Evolutionary conservation across 352 stramenopile species (phyloP).

Genomic region (Phytopythium boreale): DNA sequence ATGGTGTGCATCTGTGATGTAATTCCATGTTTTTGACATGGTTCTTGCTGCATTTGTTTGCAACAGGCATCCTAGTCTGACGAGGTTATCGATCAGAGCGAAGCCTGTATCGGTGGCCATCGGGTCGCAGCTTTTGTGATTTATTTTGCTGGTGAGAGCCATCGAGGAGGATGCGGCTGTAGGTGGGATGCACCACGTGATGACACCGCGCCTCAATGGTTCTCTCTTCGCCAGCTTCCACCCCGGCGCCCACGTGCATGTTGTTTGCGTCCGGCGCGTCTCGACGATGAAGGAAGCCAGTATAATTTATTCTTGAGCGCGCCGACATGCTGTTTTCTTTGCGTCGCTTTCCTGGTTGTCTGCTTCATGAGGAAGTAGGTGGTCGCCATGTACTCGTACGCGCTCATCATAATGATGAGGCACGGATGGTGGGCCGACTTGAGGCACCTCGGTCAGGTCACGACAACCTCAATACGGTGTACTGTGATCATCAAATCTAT

Average conservation of each 20-base stretch:
- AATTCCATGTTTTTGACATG: background rate
- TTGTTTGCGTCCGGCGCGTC: background rate
- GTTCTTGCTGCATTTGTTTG: background rate
- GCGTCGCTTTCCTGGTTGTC: background rate
- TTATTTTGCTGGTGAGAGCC: background rate
- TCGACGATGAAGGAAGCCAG: background rate
- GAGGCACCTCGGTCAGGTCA: too few relatives aligned
- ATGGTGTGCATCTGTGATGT: background rate
- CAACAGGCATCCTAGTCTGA: slow-evolving; percentile 1
- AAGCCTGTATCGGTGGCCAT: too few relatives aligned
- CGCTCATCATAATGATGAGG: too few relatives aligned
- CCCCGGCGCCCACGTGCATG: too few relatives aligned
- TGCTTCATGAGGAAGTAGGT: too few relatives aligned
- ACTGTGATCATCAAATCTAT: background rate
- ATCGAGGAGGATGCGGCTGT: too few relatives aligned
- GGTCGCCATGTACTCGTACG: too few relatives aligned
- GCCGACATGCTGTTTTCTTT: background rate
- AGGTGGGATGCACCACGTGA: too few relatives aligned
- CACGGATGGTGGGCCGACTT: too few relatives aligned
- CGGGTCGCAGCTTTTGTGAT: too few relatives aligned
- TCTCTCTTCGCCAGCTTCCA: too few relatives aligned
- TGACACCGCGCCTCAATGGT: too few relatives aligned
- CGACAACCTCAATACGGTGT: background rate
- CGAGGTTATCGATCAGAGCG: background rate
- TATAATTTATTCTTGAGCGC: slow-evolving; percentile 6